Evolutionary conservation across 148 eudicot species (phyloP).

Genomic region (Diospyros lotus): DNA sequence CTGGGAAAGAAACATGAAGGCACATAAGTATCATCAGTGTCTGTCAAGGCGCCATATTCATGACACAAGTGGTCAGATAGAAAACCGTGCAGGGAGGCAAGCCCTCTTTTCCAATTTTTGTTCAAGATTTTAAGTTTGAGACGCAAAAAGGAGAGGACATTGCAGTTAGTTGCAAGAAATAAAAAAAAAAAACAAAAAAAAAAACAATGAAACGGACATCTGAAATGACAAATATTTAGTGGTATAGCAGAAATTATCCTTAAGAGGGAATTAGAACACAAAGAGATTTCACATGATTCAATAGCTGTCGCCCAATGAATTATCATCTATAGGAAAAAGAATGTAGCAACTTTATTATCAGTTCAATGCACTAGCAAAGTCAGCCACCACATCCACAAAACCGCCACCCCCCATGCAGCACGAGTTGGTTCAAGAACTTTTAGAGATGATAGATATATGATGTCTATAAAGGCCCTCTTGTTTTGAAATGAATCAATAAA

Average conservation of each 20-base stretch:
- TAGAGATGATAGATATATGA: background rate
- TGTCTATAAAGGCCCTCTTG: background rate
- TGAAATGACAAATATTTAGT: background rate
- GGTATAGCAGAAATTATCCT: background rate
- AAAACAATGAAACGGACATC: background rate
- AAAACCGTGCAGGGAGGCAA: too few species aligned
- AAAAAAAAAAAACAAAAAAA: background rate
- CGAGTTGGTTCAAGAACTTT: background rate
- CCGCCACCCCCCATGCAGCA: too few species aligned
- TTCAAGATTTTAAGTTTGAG: background rate
- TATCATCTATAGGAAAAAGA: too few species aligned
- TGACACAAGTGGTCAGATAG: too few species aligned
- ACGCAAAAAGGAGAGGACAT: background rate
- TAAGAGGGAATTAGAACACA: background rate
- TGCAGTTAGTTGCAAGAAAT: too few species aligned
- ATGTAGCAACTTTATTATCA: too few species aligned
- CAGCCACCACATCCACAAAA: background rate
- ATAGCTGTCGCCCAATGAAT: too few species aligned
- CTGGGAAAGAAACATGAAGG: conserved; percentile 32
- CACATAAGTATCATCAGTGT: background rate
- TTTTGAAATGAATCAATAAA: background rate
- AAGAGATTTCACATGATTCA: background rate
- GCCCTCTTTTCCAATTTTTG: too few species aligned
- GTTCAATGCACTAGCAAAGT: background rate
- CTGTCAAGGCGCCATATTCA: background rate